Conservation (phyloP, 306 rosid genomes). For the Rosa persica region DNA sequence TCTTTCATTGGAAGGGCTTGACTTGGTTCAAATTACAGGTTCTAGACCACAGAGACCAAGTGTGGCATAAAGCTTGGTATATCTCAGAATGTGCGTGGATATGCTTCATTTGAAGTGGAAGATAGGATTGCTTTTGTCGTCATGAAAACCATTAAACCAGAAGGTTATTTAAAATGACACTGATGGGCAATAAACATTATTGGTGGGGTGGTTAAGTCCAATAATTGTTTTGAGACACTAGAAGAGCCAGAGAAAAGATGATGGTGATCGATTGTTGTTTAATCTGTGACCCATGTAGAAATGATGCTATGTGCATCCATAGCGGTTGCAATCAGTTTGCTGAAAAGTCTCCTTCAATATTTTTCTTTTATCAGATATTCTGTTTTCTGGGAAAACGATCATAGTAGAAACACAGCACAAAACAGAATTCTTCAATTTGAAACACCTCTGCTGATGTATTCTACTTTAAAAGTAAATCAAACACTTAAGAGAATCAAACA, state of each 20-base stretch:
- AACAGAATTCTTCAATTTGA: too few relatives aligned
- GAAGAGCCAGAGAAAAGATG: background rate
- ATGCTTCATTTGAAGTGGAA: background rate
- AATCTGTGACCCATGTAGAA: background rate
- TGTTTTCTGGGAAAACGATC: background rate
- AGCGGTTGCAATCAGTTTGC: background rate
- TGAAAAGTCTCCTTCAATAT: background rate
- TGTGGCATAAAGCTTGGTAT: background rate
- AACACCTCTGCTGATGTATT: background rate
- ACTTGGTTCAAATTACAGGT: background rate
- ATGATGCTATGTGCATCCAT: background rate
- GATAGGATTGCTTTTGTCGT: background rate
- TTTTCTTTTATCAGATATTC: background rate
- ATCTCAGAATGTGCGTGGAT: background rate
- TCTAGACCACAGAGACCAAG: background rate
- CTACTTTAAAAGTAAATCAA: too few relatives aligned
- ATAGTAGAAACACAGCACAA: background rate
- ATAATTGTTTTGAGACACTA: background rate
- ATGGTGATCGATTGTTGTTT: background rate
- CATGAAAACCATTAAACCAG: background rate
- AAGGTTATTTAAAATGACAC: background rate
- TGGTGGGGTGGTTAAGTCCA: background rate
- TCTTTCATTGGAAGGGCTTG: background rate
- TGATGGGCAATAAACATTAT: background rate
- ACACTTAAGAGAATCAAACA: too few relatives aligned